Evolutionary conservation across 495 filamentous ascomycete species (phyloP).

Genomic region (Hypoxylon intermedium): DNA sequence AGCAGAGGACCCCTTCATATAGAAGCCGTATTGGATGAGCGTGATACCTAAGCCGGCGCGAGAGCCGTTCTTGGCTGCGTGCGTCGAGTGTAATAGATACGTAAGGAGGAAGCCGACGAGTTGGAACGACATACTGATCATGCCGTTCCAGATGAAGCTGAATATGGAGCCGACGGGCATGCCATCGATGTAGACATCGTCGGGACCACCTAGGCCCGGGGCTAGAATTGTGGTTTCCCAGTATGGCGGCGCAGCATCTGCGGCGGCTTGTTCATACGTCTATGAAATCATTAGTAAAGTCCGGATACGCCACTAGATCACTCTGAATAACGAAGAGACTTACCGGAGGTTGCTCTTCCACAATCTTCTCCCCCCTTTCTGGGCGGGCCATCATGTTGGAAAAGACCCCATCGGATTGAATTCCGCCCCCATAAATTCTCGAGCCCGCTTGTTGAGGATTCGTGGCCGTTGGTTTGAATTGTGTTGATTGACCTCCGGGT

Average conservation of each 20-base stretch:
- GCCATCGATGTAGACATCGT: conserved; percentile 96
- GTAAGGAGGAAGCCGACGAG: conserved; percentile 96
- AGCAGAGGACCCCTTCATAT: conserved; percentile 69
- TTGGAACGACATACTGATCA: conserved; percentile 99
- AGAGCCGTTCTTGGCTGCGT: conserved; percentile 97
- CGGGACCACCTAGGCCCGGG: conserved; percentile 77
- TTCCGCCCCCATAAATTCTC: conserved; percentile 67
- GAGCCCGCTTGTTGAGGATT: conserved; percentile 43
- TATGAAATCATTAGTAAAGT: conserved; percentile 52
- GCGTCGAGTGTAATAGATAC: conserved; percentile 95
- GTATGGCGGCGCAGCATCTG: conserved; percentile 94
- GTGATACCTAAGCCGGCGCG: conserved; percentile 93
- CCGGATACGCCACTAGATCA: background rate
- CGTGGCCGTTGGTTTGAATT: conserved; percentile 38
- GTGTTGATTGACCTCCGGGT: conserved; percentile 22
- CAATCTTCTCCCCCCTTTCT: conserved; percentile 77
- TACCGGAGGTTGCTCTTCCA: conserved; percentile 93
- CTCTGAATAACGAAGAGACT: conserved; percentile 48
- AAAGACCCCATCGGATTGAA: conserved; percentile 90
- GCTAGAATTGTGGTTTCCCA: conserved; percentile 99
- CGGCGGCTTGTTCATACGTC: conserved; percentile 98
- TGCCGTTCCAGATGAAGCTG: conserved; percentile 96
- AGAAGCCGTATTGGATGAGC: conserved; percentile 95
- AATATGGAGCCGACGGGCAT: conserved; percentile 95
- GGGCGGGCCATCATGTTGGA: conserved; percentile 94